Evolutionary conservation across 352 stramenopile species (phyloP).

Genomic region (Pythium guiyangense): DNA sequence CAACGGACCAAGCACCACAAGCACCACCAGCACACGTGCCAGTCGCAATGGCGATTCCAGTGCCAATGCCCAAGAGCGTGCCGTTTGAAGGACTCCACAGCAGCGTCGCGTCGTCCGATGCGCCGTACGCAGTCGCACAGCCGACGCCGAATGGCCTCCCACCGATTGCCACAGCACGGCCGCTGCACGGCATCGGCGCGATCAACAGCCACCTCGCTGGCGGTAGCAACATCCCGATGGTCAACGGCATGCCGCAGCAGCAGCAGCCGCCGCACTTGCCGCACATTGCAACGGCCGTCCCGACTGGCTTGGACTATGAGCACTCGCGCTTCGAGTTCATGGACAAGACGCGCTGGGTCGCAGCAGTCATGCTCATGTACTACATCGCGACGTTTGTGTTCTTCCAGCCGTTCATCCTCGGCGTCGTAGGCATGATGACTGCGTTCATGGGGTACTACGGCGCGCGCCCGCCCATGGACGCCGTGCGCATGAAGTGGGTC

Average conservation of each 20-base stretch:
- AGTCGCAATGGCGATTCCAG: constrained; percentile 4
- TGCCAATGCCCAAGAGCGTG: constrained; percentile 4
- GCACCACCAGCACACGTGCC: neutral
- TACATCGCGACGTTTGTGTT: constrained; percentile 71
- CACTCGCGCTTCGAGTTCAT: constrained; percentile 52
- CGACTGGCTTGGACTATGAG: constrained; percentile 22
- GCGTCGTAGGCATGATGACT: constrained; percentile 48
- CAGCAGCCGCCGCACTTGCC: constrained; percentile 16
- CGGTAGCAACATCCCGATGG: constrained; percentile 37
- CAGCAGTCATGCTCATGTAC: constrained; percentile 58
- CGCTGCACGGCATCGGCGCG: constrained; percentile 25
- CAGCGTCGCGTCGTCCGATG: constrained; percentile 6
- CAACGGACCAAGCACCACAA: neutral
- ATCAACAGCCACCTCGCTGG: constrained; percentile 29
- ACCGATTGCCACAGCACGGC: constrained; percentile 39
- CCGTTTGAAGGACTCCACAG: constrained; percentile 8
- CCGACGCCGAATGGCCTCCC: constrained; percentile 29
- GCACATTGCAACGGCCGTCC: constrained; percentile 29
- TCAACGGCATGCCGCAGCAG: constrained; percentile 9
- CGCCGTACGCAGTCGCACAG: constrained; percentile 31
- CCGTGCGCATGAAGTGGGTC: constrained; percentile 62
- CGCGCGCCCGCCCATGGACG: constrained; percentile 49
- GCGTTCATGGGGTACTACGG: constrained; percentile 64
- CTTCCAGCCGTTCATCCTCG: constrained; percentile 66
- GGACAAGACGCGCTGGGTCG: constrained; percentile 57